These are phyloP conservation scores for Botrytis byssoidea DNA, from an alignment of 2,329 filamentous ascomycete species.

Conservation along the genomic window DNA sequence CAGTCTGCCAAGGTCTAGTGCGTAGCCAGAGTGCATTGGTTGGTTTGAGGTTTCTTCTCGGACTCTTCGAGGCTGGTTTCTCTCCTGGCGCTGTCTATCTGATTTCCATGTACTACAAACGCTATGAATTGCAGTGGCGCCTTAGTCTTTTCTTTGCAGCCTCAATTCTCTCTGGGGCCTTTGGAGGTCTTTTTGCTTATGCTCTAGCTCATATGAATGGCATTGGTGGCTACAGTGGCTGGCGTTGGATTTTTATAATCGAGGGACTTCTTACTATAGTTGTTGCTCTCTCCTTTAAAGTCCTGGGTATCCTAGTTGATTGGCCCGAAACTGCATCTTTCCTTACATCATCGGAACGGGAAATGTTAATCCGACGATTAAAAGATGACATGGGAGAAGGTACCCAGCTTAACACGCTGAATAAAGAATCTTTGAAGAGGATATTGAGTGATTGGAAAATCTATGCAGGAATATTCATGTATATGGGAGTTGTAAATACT, in stretches of 20 bases:
- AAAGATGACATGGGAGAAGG: constrained; percentile 26
- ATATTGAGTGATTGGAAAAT: constrained; percentile 50
- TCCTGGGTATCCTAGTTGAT: constrained; percentile 46
- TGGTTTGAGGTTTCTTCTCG: constrained; percentile 66
- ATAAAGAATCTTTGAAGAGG: constrained; percentile 41
- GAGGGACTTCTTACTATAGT: constrained; percentile 44
- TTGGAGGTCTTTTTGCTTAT: constrained; percentile 55
- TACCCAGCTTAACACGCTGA: constrained; percentile 35
- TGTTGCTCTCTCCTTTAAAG: constrained; percentile 42
- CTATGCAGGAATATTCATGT: constrained; percentile 46
- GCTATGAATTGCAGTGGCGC: constrained; percentile 50
- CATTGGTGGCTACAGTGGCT: constrained; percentile 48
- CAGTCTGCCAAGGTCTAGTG: constrained; percentile 29
- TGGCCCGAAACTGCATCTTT: constrained; percentile 45
- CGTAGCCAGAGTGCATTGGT: constrained; percentile 63
- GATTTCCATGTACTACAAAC: constrained; percentile 50
- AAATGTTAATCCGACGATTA: constrained; percentile 31
- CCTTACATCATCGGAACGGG: constrained; percentile 42
- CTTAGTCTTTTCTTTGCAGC: constrained; percentile 55
- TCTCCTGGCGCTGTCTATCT: constrained; percentile 56
- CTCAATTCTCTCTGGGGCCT: constrained; percentile 53
- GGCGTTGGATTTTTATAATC: constrained; percentile 46
- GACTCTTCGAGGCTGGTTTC: constrained; percentile 51
- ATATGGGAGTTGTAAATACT: constrained; percentile 58
- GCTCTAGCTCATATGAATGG: constrained; percentile 54